A percentile compares a stretch with the other conserved stretches of the same genome.
Evolutionary conservation across 2,329 filamentous ascomycete species (phyloP).

Genomic region (Arthrinium puccinioides): DNA sequence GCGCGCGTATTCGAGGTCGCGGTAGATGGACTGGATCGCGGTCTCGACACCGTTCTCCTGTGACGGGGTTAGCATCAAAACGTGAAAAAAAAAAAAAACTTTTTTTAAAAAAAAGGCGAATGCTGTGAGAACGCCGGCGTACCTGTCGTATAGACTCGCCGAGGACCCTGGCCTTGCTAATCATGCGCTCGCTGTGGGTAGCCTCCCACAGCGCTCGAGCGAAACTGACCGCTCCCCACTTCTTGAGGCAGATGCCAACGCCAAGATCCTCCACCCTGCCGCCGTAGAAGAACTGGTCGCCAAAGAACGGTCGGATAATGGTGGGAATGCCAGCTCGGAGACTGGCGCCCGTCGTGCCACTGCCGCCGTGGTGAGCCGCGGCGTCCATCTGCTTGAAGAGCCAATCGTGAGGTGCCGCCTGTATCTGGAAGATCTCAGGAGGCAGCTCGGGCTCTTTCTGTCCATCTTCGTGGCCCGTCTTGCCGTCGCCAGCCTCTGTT

Average conservation of each 20-base stretch:
- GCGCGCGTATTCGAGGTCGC: conserved; percentile 88
- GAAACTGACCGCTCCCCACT: conserved; percentile 80
- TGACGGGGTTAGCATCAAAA: conserved; percentile 18
- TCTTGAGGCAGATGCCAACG: conserved; percentile 83
- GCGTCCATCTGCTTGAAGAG: conserved; percentile 91
- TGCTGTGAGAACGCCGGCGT: conserved; percentile 25
- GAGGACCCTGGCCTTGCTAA: conserved; percentile 71
- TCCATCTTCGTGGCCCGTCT: conserved; percentile 36
- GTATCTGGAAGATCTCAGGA: conserved; percentile 78
- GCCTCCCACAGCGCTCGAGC: conserved; percentile 85
- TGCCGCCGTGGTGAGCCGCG: conserved; percentile 88
- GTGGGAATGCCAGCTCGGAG: conserved; percentile 86
- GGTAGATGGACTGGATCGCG: conserved; percentile 88
- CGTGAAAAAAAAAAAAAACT: too few species aligned
- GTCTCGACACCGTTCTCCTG: conserved; percentile 86
- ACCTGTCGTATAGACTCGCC: conserved; percentile 85
- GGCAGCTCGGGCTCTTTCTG: conserved; percentile 65
- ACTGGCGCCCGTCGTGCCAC: conserved; percentile 90
- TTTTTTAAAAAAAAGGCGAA: too few species aligned
- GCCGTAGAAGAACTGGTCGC: conserved; percentile 96
- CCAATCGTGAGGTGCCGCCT: conserved; percentile 93
- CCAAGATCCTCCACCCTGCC: conserved; percentile 84
- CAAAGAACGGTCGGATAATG: conserved; percentile 94
- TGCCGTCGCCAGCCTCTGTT: conserved; percentile 35
- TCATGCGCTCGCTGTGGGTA: conserved; percentile 86